Conservation (phyloP, 495 filamentous ascomycete species). For the Viridothelium virens region DNA sequence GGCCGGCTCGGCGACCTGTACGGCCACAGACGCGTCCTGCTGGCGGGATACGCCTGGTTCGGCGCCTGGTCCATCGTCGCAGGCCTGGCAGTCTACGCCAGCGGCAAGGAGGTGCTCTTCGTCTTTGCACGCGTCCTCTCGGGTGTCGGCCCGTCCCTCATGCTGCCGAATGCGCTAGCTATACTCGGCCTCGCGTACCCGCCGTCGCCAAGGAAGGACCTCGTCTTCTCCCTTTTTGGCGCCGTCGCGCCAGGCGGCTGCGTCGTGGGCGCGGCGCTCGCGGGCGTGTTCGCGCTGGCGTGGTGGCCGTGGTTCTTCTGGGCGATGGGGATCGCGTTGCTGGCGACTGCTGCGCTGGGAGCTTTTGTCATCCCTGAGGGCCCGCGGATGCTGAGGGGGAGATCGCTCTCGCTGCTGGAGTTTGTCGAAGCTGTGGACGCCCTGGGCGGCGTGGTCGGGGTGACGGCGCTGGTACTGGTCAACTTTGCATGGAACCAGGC, state of each 20-base stretch:
- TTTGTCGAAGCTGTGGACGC: slow-evolving; percentile 38
- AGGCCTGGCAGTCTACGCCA: slow-evolving; percentile 13
- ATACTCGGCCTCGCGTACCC: slow-evolving; percentile 43
- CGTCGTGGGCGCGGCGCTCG: slow-evolving; percentile 37
- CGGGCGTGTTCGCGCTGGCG: slow-evolving; percentile 42
- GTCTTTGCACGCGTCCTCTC: slow-evolving; percentile 12
- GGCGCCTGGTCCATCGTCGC: slow-evolving; percentile 15
- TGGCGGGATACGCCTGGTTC: slow-evolving; percentile 17
- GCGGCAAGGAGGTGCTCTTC: slow-evolving; percentile 8
- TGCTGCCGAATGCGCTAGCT: slow-evolving; percentile 16
- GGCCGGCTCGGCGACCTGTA: slow-evolving; percentile 16
- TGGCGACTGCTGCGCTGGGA: slow-evolving; percentile 36
- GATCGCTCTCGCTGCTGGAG: slow-evolving; percentile 14
- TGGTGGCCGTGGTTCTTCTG: slow-evolving; percentile 62
- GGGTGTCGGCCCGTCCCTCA: slow-evolving; percentile 14
- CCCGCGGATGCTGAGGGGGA: slow-evolving; percentile 16
- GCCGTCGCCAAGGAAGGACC: slow-evolving; percentile 47
- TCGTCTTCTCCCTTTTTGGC: slow-evolving; percentile 57
- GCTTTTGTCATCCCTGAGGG: slow-evolving; percentile 42
- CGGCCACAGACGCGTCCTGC: slow-evolving; percentile 10
- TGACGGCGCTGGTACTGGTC: slow-evolving; percentile 47
- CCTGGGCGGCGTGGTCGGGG: slow-evolving; percentile 43
- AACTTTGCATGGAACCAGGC: slow-evolving; percentile 57
- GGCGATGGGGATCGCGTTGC: slow-evolving; percentile 43
- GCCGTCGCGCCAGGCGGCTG: slow-evolving; percentile 51